These are phyloP conservation scores for Takakia lepidozioides DNA, from an alignment of 225 moss, liverwort and hornwort species.

Conservation along the genomic window DNA sequence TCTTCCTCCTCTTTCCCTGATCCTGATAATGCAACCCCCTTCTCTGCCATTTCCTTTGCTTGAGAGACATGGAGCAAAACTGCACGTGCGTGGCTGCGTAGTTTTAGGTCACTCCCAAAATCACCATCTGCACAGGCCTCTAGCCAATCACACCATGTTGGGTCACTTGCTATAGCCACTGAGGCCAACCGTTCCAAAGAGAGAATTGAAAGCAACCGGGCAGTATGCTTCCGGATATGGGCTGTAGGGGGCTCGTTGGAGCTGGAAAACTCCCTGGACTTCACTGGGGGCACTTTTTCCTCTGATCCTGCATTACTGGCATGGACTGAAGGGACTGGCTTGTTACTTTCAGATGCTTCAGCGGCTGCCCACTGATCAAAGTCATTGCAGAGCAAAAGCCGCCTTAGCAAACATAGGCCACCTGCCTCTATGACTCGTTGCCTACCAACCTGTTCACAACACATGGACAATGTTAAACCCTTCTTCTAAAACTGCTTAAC, in stretches of 20 bases:
- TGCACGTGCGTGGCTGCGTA: slow-evolving; percentile 63
- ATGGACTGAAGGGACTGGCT: slow-evolving; percentile 13
- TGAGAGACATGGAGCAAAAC: slow-evolving; percentile 69
- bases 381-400: slow-evolving; percentile 75
- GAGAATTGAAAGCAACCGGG: slow-evolving; percentile 71
- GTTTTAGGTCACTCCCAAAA: slow-evolving; percentile 52
- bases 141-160: slow-evolving; percentile 69
- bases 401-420: slow-evolving; percentile 70
- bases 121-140: slow-evolving; percentile 69
- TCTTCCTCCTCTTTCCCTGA: slow-evolving; percentile 16
- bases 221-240: slow-evolving; percentile 83
- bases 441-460: slow-evolving; percentile 51
- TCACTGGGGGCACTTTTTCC: slow-evolving; percentile 23
- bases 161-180: slow-evolving; percentile 50
- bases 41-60: slow-evolving; percentile 42
- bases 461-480: too few species aligned
- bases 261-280: slow-evolving; percentile 26
- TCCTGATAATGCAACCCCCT: too few species aligned
- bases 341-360: slow-evolving; percentile 41
- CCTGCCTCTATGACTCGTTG: slow-evolving; percentile 86
- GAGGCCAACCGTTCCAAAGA: slow-evolving; percentile 73
- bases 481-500: too few species aligned
- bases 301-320: slow-evolving; percentile 30
- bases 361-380: slow-evolving; percentile 80
- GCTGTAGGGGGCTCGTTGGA: slow-evolving; percentile 24